Base-by-base conservation (phyloP, 805 yeast genomes). In the Sungouiella thailandica region DNA sequence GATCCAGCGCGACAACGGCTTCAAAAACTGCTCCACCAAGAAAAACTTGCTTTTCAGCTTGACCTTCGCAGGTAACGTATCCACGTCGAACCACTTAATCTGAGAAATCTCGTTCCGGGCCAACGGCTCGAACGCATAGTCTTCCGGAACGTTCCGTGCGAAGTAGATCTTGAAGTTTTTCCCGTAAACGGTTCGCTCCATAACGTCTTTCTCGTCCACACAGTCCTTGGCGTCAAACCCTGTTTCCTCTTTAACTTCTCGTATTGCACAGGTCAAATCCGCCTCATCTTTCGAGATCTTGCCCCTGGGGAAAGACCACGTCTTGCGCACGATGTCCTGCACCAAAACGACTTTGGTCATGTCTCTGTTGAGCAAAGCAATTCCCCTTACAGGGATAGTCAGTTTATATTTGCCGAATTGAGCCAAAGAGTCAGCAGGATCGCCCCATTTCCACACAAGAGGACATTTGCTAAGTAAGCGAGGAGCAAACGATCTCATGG, bases 221-320 rank as follows among this genome's bases (percentile, higher is more conserved):
- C 71, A 74, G 12, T 76, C 78, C 1, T 80, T 59, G 31, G 86
- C 80, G 57, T 93, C 94, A 51, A 81, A 89, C 0, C 97, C 96
- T 11, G 89, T 90, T 58, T 93, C 99, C 60, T 93, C 99, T 41
- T 72, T 73, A 15, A 85, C 88, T 56, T 93, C 99, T 49, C 99
- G 74, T 10, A 86, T 60, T 4, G 97, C 97, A 64, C 98, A 94
- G 34, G 75, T 79, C 5, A 78, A 71, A 57, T 93, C 98, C 11
- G 78, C 66, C 63, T 93, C 99, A 52, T 81, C 94, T 54, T 93
- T 89, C 24, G 94, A 85, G 37, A 93, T 93, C 59, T 93, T 93
- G 5, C 99, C 99, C 56, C 96, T 70, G 5, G 99, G 99, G 52
- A 93, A 93, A 6, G 96, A 83, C 97, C 97, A 93, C 1, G 83